These are phyloP conservation scores for Boletus semigastroideus DNA, from an alignment of 1,284 basidiomycete species.

Conservation along the genomic window DNA sequence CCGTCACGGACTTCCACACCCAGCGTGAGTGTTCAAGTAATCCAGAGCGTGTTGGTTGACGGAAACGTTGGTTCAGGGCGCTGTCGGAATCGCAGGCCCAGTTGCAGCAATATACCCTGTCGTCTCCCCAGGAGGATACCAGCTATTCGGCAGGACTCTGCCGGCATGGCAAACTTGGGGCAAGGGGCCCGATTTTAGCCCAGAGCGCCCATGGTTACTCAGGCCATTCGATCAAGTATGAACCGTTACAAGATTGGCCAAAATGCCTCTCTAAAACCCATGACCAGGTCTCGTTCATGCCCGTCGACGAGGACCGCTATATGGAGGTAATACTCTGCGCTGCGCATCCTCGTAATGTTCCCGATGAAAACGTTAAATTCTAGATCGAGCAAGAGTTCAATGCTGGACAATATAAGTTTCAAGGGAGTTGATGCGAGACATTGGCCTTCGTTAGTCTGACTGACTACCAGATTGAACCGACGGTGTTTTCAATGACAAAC, in stretches of 20 bases:
- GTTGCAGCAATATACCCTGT: conserved; percentile 67
- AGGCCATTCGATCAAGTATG: conserved; percentile 63
- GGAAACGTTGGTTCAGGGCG: conserved; percentile 42
- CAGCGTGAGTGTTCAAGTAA: conserved; percentile 37
- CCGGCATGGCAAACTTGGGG: conserved; percentile 67
- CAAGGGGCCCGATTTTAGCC: conserved; percentile 45
- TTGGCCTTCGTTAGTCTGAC: not conserved
- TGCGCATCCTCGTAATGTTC: too few species aligned
- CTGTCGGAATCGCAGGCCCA: conserved; percentile 61
- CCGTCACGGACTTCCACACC: conserved; percentile 62
- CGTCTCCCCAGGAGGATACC: conserved; percentile 66
- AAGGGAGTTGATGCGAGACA: conserved; percentile 27
- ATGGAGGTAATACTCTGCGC: conserved; percentile 33
- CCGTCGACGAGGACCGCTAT: conserved; percentile 48
- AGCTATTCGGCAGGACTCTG: conserved; percentile 58
- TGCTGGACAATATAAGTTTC: conserved; percentile 58
- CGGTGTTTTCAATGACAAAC: conserved; percentile 52
- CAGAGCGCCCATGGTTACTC: conserved; percentile 59
- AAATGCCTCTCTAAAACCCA: not conserved
- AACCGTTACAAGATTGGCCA: not conserved
- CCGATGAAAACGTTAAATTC: conserved; percentile 5
- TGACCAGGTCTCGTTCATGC: conserved; percentile 46
- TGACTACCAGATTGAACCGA: conserved; percentile 44
- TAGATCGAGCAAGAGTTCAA: conserved; percentile 60
- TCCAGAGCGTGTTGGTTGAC: not conserved